phyloP scores from a whole-genome alignment of 2,329 filamentous ascomycete species.

The Berkeleyomyces basicola region DNA sequence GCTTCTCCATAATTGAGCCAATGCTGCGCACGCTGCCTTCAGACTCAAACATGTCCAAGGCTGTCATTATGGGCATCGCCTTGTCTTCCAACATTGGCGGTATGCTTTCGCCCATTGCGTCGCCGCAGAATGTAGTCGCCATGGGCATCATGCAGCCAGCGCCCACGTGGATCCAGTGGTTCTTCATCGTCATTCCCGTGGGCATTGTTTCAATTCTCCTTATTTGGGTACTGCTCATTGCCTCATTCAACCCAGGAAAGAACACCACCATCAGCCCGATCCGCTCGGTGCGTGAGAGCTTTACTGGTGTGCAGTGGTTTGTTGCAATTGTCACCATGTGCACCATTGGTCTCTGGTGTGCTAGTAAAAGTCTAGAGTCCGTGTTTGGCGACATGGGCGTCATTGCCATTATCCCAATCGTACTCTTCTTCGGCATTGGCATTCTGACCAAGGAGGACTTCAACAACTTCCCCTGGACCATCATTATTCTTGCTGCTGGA shows the following conservation, averaged over 20 bases:
- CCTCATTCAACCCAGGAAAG: conserved; percentile 69
- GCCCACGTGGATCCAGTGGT: conserved; percentile 91
- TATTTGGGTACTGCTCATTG: conserved; percentile 76
- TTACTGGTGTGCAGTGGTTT: conserved; percentile 83
- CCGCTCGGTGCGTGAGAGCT: conserved; percentile 72
- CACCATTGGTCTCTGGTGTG: conserved; percentile 86
- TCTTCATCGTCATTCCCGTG: conserved; percentile 87
- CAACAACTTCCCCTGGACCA: conserved; percentile 99
- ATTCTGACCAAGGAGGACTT: conserved; percentile 98
- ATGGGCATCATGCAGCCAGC: conserved; percentile 87
- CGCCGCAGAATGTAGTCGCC: conserved; percentile 92
- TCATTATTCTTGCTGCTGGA: conserved; percentile 92
- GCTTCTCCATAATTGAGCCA: conserved; percentile 95
- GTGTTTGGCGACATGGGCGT: conserved; percentile 97
- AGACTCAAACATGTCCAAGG: conserved; percentile 86
- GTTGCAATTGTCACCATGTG: conserved; percentile 66
- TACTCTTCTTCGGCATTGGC: conserved; percentile 90
- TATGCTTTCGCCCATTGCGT: conserved; percentile 91
- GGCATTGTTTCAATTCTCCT: conserved; percentile 74
- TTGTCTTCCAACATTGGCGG: conserved; percentile 91
- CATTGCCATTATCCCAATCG: conserved; percentile 87
- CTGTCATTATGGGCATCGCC: conserved; percentile 86
- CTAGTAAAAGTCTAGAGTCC: conserved; percentile 70
- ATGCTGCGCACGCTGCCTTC: conserved; percentile 84
- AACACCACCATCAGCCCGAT: conserved; percentile 86